Conservation (phyloP, 352 stramenopile genomes). For the Phytophthora pisi region DNA sequence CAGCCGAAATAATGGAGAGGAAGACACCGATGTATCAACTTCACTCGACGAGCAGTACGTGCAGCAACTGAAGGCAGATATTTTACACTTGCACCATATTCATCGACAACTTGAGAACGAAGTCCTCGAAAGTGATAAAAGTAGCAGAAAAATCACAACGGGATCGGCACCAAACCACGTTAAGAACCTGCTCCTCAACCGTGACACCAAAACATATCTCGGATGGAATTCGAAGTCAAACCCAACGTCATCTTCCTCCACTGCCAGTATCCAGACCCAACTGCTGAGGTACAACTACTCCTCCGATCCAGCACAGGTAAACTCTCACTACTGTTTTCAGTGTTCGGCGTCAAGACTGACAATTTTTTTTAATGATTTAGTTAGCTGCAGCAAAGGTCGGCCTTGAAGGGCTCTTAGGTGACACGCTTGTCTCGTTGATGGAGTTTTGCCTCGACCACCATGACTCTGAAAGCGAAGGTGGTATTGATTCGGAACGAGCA, state of each 20-base stretch:
- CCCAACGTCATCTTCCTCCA: conserved; percentile 1
- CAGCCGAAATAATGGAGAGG: background rate
- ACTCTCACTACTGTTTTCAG: background rate
- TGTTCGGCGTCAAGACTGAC: background rate
- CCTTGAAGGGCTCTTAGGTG: conserved; percentile 41
- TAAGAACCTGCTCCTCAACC: conserved; percentile 69
- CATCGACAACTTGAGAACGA: conserved; percentile 28
- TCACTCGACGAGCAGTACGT: conserved; percentile 55
- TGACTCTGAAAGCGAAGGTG: background rate
- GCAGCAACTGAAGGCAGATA: conserved; percentile 62
- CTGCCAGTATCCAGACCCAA: conserved; percentile 30
- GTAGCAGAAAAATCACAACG: background rate
- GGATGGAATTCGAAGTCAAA: conserved; percentile 20
- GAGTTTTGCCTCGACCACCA: conserved; percentile 19
- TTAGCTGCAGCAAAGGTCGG: conserved; percentile 36
- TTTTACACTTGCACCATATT: conserved; percentile 43
- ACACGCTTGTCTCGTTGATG: conserved; percentile 38
- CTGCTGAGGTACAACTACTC: conserved; percentile 59
- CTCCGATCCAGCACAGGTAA: conserved; percentile 47
- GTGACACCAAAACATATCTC: conserved; percentile 35
- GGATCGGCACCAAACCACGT: conserved; percentile 45
- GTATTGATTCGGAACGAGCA: background rate
- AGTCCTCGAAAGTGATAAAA: conserved; percentile 8
- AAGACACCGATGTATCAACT: background rate
- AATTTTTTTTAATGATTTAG: conserved; percentile 23